Evolutionary conservation across 306 rosid genomes (phyloP), one percentile per base, ranked within the genome.

Genomic region (Vigna hirtella): DNA sequence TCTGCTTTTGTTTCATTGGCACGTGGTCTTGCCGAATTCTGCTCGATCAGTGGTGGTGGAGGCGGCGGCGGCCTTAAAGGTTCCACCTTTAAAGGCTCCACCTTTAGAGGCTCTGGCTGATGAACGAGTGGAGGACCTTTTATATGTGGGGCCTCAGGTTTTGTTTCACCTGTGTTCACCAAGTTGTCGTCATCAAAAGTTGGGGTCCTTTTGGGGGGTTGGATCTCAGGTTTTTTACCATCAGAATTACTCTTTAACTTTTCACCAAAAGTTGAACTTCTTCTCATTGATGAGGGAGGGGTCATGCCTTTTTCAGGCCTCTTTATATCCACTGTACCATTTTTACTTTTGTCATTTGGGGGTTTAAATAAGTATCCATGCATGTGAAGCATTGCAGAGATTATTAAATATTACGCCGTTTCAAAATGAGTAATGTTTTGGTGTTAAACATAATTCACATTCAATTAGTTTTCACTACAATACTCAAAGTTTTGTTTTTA

Each of bases 1-100:
- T 89, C 90, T 81, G 96, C 90, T 71, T 77, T 84, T 68, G 66
- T 70, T 77, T 87, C 83, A 7, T 3, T 59, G 8, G 17, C 30
- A 14, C 78, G 49, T 51, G 64, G 17, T 72, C 74, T 81, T 24
- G 5, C 26, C 28, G 65, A 24, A 63, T 7, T 6, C 55, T 50
- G 36, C 20, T 58, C 5, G 12, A 18, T 3, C 13, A 52, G 72
- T 17, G 77, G 65, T 0, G 70, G 79, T 0, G 73, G 74, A 2
- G 77, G 77, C 0, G 71, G 51, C 1, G 30, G 45, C 0, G 70
- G 82, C 0, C 34, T 30, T 30, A 30, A 30, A 78, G 70, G 61
- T 79, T 32, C 68, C 1, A 61, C 47, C 17, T 76, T 67, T 83
- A 57, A 69, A 78, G 70, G 61, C 81, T 32, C 68, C 1, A 61